Conservation (phyloP, 192 early-diverging fungal genomes). For the Backusella australiensis region DNA sequence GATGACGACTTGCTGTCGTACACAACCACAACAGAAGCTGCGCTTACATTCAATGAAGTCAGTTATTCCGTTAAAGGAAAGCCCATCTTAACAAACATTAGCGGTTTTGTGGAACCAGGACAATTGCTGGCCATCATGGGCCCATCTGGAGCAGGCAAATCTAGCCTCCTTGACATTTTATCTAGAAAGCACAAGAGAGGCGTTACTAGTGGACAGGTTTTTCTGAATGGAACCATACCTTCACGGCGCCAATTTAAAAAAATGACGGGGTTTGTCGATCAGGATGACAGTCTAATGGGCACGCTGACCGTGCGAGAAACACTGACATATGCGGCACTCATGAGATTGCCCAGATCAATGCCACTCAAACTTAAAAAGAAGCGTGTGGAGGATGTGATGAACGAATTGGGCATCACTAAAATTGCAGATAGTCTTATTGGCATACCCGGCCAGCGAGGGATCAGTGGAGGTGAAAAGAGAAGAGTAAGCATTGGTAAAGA, state of each 20-base stretch:
- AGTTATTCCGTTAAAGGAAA: conserved; percentile 42
- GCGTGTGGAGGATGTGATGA: conserved; percentile 50
- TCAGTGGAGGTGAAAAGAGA: conserved; percentile 80
- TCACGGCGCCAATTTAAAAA: conserved; percentile 48
- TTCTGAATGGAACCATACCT: conserved; percentile 53
- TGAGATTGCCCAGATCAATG: conserved; percentile 64
- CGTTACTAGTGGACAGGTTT: conserved; percentile 26
- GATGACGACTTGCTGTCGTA: background rate
- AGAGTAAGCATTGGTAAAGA: conserved; percentile 82
- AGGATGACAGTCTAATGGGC: conserved; percentile 84
- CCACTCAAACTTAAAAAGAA: conserved; percentile 41
- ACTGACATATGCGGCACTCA: conserved; percentile 73
- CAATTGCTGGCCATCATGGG: conserved; percentile 89
- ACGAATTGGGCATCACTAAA: conserved; percentile 52
- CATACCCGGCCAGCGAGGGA: conserved; percentile 52
- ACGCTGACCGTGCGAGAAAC: conserved; percentile 92
- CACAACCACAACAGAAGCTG: background rate
- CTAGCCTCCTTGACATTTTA: conserved; percentile 64
- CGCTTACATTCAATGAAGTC: conserved; percentile 22
- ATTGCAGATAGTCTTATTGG: conserved; percentile 61
- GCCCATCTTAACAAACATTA: conserved; percentile 63
- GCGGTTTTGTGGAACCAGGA: conserved; percentile 71
- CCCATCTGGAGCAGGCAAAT: conserved; percentile 89
- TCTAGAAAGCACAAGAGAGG: conserved; percentile 32
- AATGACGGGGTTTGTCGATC: conserved; percentile 78